These are phyloP conservation scores for Diplogelasinospora grovesii DNA, from an alignment of 495 filamentous ascomycete genomes.

Conservation along the genomic window DNA sequence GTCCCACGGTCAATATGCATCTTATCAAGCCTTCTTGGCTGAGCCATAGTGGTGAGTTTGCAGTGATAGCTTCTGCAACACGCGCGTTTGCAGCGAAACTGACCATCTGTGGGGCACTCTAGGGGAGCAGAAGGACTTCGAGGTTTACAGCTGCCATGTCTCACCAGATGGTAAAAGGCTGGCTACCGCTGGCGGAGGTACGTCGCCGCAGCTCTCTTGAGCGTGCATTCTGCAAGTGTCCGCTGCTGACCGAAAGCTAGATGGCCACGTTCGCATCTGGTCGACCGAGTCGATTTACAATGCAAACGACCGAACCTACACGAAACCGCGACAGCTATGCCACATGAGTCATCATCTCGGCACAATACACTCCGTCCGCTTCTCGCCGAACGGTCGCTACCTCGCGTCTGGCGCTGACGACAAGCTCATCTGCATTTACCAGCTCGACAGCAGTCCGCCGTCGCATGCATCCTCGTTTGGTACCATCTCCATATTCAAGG, in stretches of 20 bases:
- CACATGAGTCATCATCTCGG: slow-evolving; percentile 97
- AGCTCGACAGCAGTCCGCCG: slow-evolving; percentile 73
- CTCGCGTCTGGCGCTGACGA: slow-evolving; percentile 96
- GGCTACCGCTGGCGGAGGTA: slow-evolving; percentile 89
- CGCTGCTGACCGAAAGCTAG: slow-evolving; percentile 28
- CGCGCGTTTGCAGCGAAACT: slow-evolving; percentile 1
- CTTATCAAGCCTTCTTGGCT: slow-evolving; percentile 93
- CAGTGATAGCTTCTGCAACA: not conserved
- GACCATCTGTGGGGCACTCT: slow-evolving; percentile 10
- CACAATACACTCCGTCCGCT: slow-evolving; percentile 93
- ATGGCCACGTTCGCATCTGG: slow-evolving; percentile 97
- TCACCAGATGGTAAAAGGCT: slow-evolving; percentile 88
- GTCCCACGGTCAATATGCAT: slow-evolving; percentile 50
- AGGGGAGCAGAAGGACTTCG: slow-evolving; percentile 95
- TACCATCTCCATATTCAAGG: slow-evolving; percentile 27
- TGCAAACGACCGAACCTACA: slow-evolving; percentile 58
- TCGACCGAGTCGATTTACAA: slow-evolving; percentile 89
- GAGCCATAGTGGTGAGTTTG: slow-evolving; percentile 69
- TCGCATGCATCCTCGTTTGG: slow-evolving; percentile 69
- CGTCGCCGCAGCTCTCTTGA: not conserved
- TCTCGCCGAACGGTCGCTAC: slow-evolving; percentile 88
- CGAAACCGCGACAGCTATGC: slow-evolving; percentile 85
- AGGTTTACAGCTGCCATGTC: slow-evolving; percentile 95
- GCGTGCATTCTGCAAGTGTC: no score
- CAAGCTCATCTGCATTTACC: slow-evolving; percentile 95